A percentile compares a stretch with the other conserved stretches of the same genome.
Conservation (phyloP, 345 rosid species). For the Aurinia saxatilis region DNA sequence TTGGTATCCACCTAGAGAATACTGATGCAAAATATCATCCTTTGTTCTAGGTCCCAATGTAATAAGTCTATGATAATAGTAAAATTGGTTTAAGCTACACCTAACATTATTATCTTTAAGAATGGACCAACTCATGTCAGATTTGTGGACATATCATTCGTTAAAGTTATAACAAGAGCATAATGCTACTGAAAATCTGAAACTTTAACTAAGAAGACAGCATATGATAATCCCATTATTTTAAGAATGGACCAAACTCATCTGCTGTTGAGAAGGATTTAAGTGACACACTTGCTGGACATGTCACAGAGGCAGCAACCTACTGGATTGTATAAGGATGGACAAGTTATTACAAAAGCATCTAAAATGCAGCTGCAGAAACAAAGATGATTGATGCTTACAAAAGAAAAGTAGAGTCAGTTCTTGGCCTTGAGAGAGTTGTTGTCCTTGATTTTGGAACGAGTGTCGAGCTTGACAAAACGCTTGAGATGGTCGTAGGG, state of each 20-base stretch:
- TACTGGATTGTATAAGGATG: too few relatives aligned
- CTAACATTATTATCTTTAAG: neutral
- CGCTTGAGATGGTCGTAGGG: conserved; percentile 73
- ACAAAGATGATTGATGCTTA: too few relatives aligned
- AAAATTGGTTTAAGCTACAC: neutral
- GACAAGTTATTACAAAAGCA: too few relatives aligned
- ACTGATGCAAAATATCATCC: conserved; percentile 13
- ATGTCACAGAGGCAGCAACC: too few relatives aligned
- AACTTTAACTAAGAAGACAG: neutral
- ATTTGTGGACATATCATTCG: neutral
- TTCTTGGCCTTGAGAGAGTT: conserved; percentile 82
- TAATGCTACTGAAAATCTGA: neutral
- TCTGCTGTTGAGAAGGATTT: too few relatives aligned
- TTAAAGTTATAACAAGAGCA: neutral
- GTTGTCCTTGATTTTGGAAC: conserved; percentile 77
- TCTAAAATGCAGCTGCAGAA: too few relatives aligned
- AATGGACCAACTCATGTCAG: neutral
- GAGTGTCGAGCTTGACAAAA: conserved; percentile 80
- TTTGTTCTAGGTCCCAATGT: conserved; percentile 34
- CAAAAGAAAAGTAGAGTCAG: neutral
- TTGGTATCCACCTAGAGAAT: conserved; percentile 46
- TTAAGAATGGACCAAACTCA: too few relatives aligned
- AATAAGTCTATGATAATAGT: neutral
- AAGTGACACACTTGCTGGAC: too few relatives aligned
- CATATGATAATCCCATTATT: neutral